Percentiles rank a stretch among this genome's conserved stretches.
phyloP scores from a whole-genome alignment of 441 rosid genomes.

The Gossypium davidsonii region DNA sequence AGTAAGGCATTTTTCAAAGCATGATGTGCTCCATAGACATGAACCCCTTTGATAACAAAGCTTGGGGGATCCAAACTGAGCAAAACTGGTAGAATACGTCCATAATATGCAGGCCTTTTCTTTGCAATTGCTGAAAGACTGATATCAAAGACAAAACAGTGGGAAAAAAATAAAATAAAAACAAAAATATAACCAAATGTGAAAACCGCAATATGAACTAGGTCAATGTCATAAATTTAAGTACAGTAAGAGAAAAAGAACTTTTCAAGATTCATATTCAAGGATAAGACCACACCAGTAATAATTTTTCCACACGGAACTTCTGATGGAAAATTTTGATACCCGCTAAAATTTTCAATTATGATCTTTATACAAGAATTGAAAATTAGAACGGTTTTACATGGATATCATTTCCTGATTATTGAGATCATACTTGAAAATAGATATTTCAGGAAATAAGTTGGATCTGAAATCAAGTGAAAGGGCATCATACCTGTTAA shows the following conservation, averaged over 20 bases:
- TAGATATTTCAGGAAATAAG: slow-evolving; percentile 11
- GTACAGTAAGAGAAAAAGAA: background rate
- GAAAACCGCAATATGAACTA: background rate
- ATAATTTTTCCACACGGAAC: background rate
- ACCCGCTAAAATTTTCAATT: background rate
- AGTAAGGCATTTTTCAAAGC: slow-evolving; percentile 72
- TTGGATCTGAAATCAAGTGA: slow-evolving; percentile 12
- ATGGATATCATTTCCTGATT: background rate
- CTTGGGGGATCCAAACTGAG: slow-evolving; percentile 81
- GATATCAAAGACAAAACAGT: slow-evolving; percentile 26
- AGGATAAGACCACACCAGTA: slow-evolving; percentile 5
- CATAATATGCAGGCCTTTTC: slow-evolving; percentile 86
- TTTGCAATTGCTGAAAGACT: slow-evolving; percentile 88
- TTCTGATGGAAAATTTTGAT: background rate
- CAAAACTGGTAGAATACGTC: slow-evolving; percentile 88
- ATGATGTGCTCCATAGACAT: slow-evolving; percentile 57
- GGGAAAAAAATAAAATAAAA: slow-evolving; percentile 12
- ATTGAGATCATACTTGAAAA: background rate
- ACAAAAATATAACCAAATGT: slow-evolving; percentile 10
- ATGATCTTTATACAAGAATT: background rate
- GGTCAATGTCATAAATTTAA: background rate
- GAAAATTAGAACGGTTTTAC: background rate
- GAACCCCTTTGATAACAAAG: slow-evolving; percentile 54
- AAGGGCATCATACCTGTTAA: slow-evolving; percentile 52
- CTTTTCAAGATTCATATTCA: slow-evolving; percentile 6